These are phyloP conservation scores for Aegle marmelos DNA, from an alignment of 345 rosid genomes.

Conservation along the genomic window DNA sequence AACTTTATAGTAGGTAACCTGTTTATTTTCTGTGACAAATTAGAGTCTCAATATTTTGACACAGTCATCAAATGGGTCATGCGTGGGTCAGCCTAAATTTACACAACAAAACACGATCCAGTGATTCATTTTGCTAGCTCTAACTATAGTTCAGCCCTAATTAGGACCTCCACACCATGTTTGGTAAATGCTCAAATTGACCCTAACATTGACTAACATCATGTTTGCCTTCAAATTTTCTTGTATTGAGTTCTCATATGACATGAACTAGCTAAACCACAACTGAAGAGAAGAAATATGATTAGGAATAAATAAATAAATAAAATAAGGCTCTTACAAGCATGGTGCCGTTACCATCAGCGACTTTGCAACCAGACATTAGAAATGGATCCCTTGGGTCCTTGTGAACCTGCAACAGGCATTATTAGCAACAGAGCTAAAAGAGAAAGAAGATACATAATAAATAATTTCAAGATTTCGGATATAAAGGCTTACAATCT, in stretches of 20 bases:
- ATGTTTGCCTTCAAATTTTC: neutral
- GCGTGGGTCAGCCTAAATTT: no score
- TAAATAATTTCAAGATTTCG: neutral
- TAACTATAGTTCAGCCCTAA: no score
- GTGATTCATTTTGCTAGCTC: no score
- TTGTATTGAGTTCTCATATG: neutral
- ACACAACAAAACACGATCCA: no score
- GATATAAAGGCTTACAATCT: conserved; percentile 50
- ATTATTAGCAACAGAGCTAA: conserved; percentile 13
- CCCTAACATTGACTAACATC: neutral
- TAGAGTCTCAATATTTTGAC: no score
- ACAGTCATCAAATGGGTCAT: no score
- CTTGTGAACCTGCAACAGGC: conserved; percentile 66
- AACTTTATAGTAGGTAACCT: no score
- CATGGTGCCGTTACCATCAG: conserved; percentile 94
- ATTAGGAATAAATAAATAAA: neutral
- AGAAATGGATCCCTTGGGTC: conserved; percentile 74
- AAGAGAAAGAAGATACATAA: conserved; percentile 5
- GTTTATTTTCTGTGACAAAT: no score
- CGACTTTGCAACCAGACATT: conserved; percentile 99
- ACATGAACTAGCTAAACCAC: neutral
- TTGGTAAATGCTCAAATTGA: neutral
- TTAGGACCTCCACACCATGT: neutral
- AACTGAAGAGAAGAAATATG: neutral
- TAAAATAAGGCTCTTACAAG: conserved; percentile 46